phyloP scores from a whole-genome alignment of 2,329 filamentous ascomycete genomes.

The Zymoseptoria brevis region DNA sequence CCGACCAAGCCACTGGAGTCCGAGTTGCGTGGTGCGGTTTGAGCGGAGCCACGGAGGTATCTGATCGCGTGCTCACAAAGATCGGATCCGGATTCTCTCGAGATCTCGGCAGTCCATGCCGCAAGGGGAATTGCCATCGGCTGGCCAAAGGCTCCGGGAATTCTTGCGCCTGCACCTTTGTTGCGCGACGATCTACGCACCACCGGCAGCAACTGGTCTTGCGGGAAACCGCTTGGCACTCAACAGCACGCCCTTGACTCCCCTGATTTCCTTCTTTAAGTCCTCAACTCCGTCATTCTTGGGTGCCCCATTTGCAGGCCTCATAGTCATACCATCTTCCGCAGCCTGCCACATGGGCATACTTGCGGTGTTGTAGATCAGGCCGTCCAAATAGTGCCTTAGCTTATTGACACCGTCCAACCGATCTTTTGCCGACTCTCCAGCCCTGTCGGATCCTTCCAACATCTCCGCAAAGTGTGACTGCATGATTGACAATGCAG shows the following conservation, averaged over 20 bases:
- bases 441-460: conserved; percentile 44
- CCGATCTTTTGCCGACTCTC: conserved; percentile 46
- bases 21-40: too few relatives aligned
- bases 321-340: conserved; percentile 29
- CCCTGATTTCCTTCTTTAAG: conserved; percentile 65
- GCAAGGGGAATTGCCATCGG: too few relatives aligned
- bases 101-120: too few relatives aligned
- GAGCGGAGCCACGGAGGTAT: too few relatives aligned
- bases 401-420: conserved; percentile 46
- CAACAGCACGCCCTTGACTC: conserved; percentile 70
- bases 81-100: too few relatives aligned
- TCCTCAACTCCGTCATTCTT: conserved; percentile 63
- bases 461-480: conserved; percentile 44
- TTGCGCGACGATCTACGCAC: not conserved
- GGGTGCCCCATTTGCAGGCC: conserved; percentile 32
- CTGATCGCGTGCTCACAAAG: too few relatives aligned
- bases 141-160: too few relatives aligned
- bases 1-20: too few relatives aligned
- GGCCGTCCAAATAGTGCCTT: conserved; percentile 56
- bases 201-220: not conserved
- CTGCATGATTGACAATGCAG: conserved; percentile 40
- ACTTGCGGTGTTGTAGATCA: conserved; percentile 40
- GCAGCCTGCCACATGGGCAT: conserved; percentile 21
- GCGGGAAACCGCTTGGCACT: conserved; percentile 60
- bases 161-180: too few relatives aligned